These are phyloP conservation scores for Podosphaera leucotricha DNA, from an alignment of 2,329 filamentous ascomycete genomes.

Conservation along the genomic window DNA sequence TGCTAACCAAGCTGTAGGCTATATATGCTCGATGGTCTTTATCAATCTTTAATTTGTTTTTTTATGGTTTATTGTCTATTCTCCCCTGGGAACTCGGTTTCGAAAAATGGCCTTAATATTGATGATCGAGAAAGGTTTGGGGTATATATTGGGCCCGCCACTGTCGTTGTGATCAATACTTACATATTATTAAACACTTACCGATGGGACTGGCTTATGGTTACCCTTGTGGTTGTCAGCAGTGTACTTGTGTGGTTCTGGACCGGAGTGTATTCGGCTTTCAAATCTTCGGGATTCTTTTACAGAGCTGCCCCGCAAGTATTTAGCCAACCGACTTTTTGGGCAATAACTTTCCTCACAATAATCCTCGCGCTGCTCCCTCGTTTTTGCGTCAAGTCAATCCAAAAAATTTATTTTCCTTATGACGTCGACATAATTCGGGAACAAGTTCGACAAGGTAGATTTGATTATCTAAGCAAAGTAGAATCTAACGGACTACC, in stretches of 20 bases:
- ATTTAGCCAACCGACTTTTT: slow-evolving; percentile 65
- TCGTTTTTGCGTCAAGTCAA: slow-evolving; percentile 61
- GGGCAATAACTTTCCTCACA: slow-evolving; percentile 60
- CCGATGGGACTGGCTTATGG: slow-evolving; percentile 92
- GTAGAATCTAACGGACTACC: slow-evolving; percentile 13
- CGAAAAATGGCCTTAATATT: slow-evolving; percentile 49
- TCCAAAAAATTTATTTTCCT: slow-evolving; percentile 87
- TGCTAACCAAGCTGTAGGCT: slow-evolving; percentile 30
- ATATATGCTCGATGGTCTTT: slow-evolving; percentile 87
- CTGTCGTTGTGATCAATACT: slow-evolving; percentile 70
- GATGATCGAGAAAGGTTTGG: slow-evolving; percentile 67
- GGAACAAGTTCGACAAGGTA: slow-evolving; percentile 66
- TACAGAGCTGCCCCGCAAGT: slow-evolving; percentile 59
- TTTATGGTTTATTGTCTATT: slow-evolving; percentile 79
- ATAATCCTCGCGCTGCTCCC: slow-evolving; percentile 67
- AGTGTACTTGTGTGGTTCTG: slow-evolving; percentile 81
- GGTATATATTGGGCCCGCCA: slow-evolving; percentile 62
- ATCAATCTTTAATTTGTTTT: slow-evolving; percentile 84
- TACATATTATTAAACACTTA: slow-evolving; percentile 95
- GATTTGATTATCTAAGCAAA: slow-evolving; percentile 46
- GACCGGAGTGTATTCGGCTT: slow-evolving; percentile 59
- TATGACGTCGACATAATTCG: slow-evolving; percentile 88
- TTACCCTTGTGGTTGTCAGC: slow-evolving; percentile 61
- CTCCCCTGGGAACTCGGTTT: slow-evolving; percentile 40
- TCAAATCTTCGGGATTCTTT: slow-evolving; percentile 34